A percentile compares a stretch with the other conserved stretches of the same genome.
Conservation (phyloP, 352 stramenopile genomes). For the Salisapilia sapeloensis region DNA sequence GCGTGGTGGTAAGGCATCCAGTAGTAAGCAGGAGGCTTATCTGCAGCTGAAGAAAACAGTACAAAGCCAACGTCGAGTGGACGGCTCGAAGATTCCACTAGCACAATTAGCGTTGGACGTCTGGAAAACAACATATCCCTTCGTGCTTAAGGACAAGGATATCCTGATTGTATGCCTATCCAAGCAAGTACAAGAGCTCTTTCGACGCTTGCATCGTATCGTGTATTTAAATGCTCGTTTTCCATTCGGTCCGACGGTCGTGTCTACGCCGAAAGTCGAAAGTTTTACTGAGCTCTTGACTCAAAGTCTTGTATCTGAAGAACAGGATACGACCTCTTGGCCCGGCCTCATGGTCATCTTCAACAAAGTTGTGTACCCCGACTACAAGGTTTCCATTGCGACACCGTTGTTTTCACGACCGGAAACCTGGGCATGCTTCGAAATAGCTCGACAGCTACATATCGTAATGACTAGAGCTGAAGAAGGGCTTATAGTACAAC, state of each 20-base stretch:
- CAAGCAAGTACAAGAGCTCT: slow-evolving; percentile 17
- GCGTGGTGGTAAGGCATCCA: slow-evolving; percentile 17
- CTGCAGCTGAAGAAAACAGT: slow-evolving; percentile 21
- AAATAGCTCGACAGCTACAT: slow-evolving; percentile 40
- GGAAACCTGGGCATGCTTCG: slow-evolving; percentile 45
- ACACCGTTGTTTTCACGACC: slow-evolving; percentile 21
- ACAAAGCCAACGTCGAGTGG: slow-evolving; percentile 43
- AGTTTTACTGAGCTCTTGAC: slow-evolving; percentile 5
- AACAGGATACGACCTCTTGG: slow-evolving; percentile 36
- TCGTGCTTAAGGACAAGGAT: slow-evolving; percentile 13
- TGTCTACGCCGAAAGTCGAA: slow-evolving; percentile 2
- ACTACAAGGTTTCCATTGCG: slow-evolving; percentile 16
- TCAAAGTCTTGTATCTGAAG: neutral
- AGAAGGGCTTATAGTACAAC: too few species aligned
- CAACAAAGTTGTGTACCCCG: slow-evolving; percentile 41
- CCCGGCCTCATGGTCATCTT: slow-evolving; percentile 60
- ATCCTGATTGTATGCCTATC: slow-evolving; percentile 33
- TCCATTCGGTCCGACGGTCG: slow-evolving; percentile 3
- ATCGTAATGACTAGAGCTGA: slow-evolving; percentile 25
- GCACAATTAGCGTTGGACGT: slow-evolving; percentile 36
- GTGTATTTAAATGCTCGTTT: slow-evolving; percentile 47
- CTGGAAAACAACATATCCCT: slow-evolving; percentile 22
- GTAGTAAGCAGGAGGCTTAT: slow-evolving; percentile 20
- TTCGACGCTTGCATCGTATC: slow-evolving; percentile 50
- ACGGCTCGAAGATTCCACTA: slow-evolving; percentile 51